phyloP scores from a whole-genome alignment of 2,329 filamentous ascomycete genomes.

The Aspergillus pseudonomiae region DNA sequence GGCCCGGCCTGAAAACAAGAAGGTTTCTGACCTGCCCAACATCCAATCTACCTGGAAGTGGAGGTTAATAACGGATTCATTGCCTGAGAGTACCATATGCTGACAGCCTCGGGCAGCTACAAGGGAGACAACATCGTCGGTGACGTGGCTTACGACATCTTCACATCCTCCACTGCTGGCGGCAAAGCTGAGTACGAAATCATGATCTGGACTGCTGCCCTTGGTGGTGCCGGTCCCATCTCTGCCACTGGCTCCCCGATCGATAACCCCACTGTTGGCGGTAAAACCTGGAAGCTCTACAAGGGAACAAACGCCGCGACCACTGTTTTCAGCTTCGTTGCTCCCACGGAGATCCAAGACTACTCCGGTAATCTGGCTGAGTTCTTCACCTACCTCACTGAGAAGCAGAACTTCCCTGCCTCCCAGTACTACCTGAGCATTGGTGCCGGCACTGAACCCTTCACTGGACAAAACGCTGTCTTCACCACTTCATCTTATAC shows the following conservation, averaged over 20 bases:
- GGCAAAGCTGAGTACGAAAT: constrained; percentile 56
- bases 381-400: constrained; percentile 57
- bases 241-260: constrained; percentile 56
- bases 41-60: constrained; percentile 47
- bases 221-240: constrained; percentile 58
- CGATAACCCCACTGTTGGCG: constrained; percentile 54
- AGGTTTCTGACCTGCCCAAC: constrained; percentile 30
- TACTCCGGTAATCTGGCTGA: constrained; percentile 58
- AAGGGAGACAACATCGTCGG: constrained; percentile 50
- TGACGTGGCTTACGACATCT: constrained; percentile 58
- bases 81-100: neutral
- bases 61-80: constrained; percentile 21
- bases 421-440: constrained; percentile 55
- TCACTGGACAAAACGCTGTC: constrained; percentile 53
- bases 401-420: constrained; percentile 50
- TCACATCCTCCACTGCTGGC: constrained; percentile 51
- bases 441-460: constrained; percentile 60
- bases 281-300: constrained; percentile 57
- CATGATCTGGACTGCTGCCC: constrained; percentile 63
- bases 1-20: constrained; percentile 5
- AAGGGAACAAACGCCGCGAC: constrained; percentile 59
- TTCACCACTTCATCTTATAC: constrained; percentile 47
- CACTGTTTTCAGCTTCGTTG: constrained; percentile 59
- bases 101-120: constrained; percentile 36
- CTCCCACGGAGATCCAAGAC: constrained; percentile 44